Percentiles rank a stretch among this genome's conserved stretches.
These are phyloP conservation scores for Nothophytophthora sp. DNA, from an alignment of 352 stramenopile genomes.

Conservation along the genomic window DNA sequence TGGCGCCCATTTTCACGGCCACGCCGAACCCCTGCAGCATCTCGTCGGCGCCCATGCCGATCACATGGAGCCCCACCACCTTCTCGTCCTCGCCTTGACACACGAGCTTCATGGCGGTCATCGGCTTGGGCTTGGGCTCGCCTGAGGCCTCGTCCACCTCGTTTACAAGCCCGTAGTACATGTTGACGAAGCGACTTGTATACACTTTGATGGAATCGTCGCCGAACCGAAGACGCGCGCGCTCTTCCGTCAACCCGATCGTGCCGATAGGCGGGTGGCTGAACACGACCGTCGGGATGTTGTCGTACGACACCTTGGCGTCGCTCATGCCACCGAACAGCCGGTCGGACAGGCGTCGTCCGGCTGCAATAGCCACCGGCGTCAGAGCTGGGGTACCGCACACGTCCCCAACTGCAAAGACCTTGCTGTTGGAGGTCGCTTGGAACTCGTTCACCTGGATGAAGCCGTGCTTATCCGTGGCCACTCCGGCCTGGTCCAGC, in stretches of 20 bases:
- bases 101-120: constrained; percentile 96
- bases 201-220: constrained; percentile 93
- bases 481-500: constrained; percentile 70
- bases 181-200: constrained; percentile 94
- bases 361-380: constrained; percentile 86
- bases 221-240: constrained; percentile 90
- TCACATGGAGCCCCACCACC: constrained; percentile 97
- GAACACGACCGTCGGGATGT: constrained; percentile 96
- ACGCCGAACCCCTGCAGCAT: constrained; percentile 99
- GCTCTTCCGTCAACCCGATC: constrained; percentile 91
- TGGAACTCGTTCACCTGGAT: constrained; percentile 91
- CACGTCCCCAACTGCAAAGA: constrained; percentile 84
- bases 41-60: constrained; percentile 95
- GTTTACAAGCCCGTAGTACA: constrained; percentile 94
- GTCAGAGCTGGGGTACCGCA: constrained; percentile 74
- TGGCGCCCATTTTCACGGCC: constrained; percentile 98
- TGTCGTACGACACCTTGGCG: constrained; percentile 85
- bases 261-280: constrained; percentile 96
- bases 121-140: constrained; percentile 80
- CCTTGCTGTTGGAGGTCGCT: constrained; percentile 82
- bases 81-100: constrained; percentile 86
- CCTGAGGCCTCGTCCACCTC: constrained; percentile 37
- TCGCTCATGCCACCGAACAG: constrained; percentile 78
- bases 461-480: constrained; percentile 61
- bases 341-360: constrained; percentile 80